These are phyloP conservation scores for Carpinus viminea DNA, from an alignment of 306 rosid genomes.

Conservation along the genomic window DNA sequence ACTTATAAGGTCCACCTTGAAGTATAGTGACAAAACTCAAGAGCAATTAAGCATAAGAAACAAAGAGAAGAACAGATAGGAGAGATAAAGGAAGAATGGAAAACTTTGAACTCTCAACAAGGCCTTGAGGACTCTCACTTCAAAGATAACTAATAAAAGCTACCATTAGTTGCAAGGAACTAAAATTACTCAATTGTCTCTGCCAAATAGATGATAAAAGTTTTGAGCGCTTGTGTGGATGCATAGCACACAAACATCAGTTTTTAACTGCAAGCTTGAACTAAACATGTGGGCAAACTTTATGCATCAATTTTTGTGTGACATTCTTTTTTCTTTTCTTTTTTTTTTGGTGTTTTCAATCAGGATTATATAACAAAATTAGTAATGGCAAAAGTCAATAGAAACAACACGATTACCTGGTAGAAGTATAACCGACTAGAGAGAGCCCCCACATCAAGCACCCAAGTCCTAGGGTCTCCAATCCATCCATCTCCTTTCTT, in stretches of 20 bases:
- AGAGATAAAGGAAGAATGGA: neutral
- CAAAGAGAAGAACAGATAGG: neutral
- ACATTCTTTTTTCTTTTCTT: neutral
- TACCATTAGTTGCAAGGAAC: no score
- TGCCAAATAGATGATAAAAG: neutral
- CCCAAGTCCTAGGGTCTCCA: constrained; percentile 58
- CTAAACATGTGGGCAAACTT: neutral
- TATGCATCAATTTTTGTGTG: neutral
- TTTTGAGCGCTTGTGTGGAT: neutral
- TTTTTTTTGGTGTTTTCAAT: neutral
- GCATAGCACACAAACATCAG: neutral
- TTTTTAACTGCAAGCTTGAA: neutral
- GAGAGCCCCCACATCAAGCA: constrained; percentile 57
- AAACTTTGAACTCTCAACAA: neutral
- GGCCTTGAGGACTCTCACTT: neutral
- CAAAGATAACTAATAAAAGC: neutral
- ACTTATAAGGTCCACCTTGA: neutral
- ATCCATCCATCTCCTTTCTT: constrained; percentile 61
- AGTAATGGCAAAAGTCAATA: neutral
- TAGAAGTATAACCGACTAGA: constrained; percentile 52
- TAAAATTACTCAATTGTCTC: no score
- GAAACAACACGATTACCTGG: constrained; percentile 39
- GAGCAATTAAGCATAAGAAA: neutral
- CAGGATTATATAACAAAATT: neutral
- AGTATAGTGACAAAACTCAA: neutral